Base-by-base conservation (phyloP, 345 rosid species). In the Schrenkiella parvula region DNA sequence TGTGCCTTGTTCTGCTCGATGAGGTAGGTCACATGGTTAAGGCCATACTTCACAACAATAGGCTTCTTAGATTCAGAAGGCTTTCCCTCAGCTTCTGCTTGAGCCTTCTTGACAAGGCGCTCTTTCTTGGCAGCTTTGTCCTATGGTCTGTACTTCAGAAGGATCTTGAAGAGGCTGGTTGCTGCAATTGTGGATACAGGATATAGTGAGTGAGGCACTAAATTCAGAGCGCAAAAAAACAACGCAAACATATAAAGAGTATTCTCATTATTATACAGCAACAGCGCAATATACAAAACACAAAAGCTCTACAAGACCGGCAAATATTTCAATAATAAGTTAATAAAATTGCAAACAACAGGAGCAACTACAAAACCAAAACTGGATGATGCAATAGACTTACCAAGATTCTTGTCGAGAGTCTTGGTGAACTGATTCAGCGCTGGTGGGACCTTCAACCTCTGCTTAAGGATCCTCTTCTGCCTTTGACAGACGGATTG, bases 391-490 rank as follows among this genome's bases (percentile, higher is more conserved):
- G 51, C 2, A 34, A 26, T 3, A 6, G 37, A 23, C 70, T 43
- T 71, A 89, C 97, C 97, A 3, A 87, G 85, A 50, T 88, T 88
- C 83, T 90, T 92, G 84, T 92, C 98, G 10, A 90, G 89, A 17
- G 98, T 84, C 83, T 92, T 92, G 55, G 96, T 92, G 80, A 90
- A 92, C 76, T 90, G 97, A 70, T 88, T 90, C 54, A 90, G 74
- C 19, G 96, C 85, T 1, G 96, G 96, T 2, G 98, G 95, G 38
- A 92, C 95, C 90, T 92, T 92, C 80, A 92, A 76, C 57, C 98
- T 81, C 74, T 84, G 92, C 82, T 78, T 89, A 28, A 92, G 82
- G 51, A 92, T 86, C 76, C 96, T 87, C 74, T 82, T 90, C 76
- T 88, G 85, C 82, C 96, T 88, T 63, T 90, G 95, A 58, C n/a